Conservation (phyloP, 2,329 filamentous ascomycete genomes). For the Diaporthe vaccinii region DNA sequence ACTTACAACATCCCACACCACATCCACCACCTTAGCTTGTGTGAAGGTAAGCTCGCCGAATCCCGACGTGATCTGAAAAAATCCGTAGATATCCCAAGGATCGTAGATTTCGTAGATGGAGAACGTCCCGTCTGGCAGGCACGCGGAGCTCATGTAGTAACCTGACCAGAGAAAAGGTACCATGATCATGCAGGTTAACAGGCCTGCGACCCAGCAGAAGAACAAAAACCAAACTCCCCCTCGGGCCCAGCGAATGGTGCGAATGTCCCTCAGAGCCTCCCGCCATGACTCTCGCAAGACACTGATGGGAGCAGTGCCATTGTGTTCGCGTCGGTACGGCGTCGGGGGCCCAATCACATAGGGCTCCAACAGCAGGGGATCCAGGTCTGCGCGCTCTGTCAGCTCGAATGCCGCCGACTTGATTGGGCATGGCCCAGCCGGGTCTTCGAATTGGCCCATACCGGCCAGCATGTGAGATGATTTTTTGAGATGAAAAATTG, state of each 20-base stretch:
- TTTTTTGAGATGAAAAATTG: background rate
- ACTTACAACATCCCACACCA: conserved; percentile 25
- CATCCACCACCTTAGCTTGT: conserved; percentile 10
- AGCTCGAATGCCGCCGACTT: conserved; percentile 11
- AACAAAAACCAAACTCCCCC: background rate
- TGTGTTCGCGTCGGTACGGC: background rate
- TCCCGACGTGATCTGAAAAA: conserved; percentile 1
- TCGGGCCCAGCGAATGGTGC: background rate
- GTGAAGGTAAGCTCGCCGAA: conserved; percentile 5
- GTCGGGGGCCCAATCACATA: background rate
- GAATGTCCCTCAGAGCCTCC: background rate
- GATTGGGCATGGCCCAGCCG: background rate
- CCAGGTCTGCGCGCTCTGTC: background rate
- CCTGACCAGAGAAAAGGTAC: background rate
- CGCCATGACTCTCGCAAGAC: conserved; percentile 6
- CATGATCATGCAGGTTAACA: background rate
- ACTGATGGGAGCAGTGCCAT: background rate
- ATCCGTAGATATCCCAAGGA: background rate
- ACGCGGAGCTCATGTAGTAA: conserved; percentile 1
- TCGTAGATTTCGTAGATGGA: background rate
- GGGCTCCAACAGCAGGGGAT: background rate
- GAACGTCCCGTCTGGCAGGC: background rate
- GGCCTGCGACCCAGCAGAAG: background rate
- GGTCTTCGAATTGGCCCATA: background rate
- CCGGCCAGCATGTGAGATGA: background rate